Conservation (phyloP, 2,329 filamentous ascomycete species). For the Monilinia aucupariae region DNA sequence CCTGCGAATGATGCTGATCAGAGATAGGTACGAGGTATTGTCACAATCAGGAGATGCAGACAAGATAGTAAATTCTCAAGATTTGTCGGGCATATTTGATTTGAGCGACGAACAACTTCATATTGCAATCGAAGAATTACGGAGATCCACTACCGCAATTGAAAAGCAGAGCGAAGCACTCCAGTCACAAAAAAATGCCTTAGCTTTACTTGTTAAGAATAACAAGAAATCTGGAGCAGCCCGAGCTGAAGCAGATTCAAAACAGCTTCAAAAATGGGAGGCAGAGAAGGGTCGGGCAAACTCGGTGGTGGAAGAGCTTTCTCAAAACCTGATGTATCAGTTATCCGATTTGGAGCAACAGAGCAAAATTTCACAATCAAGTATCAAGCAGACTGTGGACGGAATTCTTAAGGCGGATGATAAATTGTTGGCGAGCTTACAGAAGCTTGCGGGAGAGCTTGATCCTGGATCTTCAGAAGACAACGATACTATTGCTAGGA, state of each 20-base stretch:
- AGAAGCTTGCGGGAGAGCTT: slow-evolving; percentile 60
- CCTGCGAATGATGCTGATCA: slow-evolving; percentile 13
- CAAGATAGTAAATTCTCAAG: slow-evolving; percentile 41
- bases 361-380: slow-evolving; percentile 40
- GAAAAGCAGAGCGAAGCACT: slow-evolving; percentile 58
- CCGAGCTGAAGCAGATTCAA: slow-evolving; percentile 38
- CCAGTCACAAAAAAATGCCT: slow-evolving; percentile 55
- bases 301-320: slow-evolving; percentile 44
- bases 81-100: slow-evolving; percentile 45
- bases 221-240: slow-evolving; percentile 36
- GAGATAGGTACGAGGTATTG: slow-evolving; percentile 45
- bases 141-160: slow-evolving; percentile 58
- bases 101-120: slow-evolving; percentile 56
- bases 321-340: slow-evolving; percentile 43
- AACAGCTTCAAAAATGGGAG: slow-evolving; percentile 40
- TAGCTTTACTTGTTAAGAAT: slow-evolving; percentile 48
- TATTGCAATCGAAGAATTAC: slow-evolving; percentile 57
- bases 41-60: slow-evolving; percentile 46
- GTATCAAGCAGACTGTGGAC: slow-evolving; percentile 46
- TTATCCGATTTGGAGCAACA: slow-evolving; percentile 49
- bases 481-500: slow-evolving; percentile 47
- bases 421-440: slow-evolving; percentile 57
- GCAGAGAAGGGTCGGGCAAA: slow-evolving; percentile 40
- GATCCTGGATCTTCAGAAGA: slow-evolving; percentile 48
- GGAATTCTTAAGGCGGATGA: slow-evolving; percentile 56